A percentile compares a stretch with the other conserved stretches of the same genome.
Evolutionary conservation across 768 basidiomycete genomes (phyloP).

Genomic region (Mrakia gelida): DNA sequence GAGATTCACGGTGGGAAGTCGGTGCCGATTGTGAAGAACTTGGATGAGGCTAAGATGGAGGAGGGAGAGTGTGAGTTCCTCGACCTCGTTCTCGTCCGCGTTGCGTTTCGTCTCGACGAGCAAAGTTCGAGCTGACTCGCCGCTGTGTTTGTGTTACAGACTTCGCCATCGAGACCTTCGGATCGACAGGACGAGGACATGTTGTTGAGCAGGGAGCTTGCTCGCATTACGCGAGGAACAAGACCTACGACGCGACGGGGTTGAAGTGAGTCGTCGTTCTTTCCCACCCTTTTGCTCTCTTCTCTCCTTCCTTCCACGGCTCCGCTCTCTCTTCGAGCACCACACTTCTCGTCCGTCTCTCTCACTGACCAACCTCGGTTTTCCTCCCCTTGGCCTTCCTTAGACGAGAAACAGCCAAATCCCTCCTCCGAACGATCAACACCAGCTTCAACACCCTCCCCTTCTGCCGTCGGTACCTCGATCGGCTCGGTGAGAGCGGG

Average conservation of each 20-base stretch:
- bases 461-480: conserved; percentile 91
- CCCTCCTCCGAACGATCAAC: conserved; percentile 78
- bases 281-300: neutral
- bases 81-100: neutral
- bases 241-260: conserved; percentile 18
- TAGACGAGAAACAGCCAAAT: conserved; percentile 78
- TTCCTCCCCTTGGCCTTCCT: neutral
- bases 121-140: too few species aligned
- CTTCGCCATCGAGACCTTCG: conserved; percentile 98
- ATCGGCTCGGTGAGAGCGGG: conserved; percentile 84
- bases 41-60: conserved; percentile 94
- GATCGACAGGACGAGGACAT: conserved; percentile 85
- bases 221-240: conserved; percentile 72
- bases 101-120: too few species aligned
- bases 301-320: neutral
- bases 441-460: conserved; percentile 92
- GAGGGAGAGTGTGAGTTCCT: conserved; percentile 69
- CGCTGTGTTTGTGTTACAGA: too few species aligned
- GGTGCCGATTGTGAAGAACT: conserved; percentile 79
- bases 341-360: neutral
- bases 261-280: conserved; percentile 56
- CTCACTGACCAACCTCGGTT: neutral
- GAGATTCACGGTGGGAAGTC: conserved; percentile 90
- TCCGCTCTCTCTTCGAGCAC: conserved; percentile 5
- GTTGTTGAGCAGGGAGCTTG: conserved; percentile 88